Base-by-base conservation (phyloP, 192 early-diverging fungal genomes). In the Coemansia sp. region DNA sequence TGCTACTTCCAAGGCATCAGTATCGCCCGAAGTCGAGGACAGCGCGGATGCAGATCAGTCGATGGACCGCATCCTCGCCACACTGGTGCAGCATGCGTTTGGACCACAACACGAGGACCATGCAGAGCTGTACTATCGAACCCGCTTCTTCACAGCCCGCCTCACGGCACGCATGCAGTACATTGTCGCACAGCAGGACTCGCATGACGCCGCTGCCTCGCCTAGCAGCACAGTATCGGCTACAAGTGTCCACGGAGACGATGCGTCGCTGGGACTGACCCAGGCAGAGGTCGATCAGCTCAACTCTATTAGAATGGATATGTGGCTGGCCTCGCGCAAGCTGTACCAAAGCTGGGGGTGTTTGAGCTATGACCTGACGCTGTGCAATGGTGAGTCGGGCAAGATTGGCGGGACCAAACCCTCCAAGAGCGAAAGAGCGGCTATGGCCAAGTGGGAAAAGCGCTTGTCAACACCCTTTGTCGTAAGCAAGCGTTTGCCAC, bases 131-230 rank as follows among this genome's bases (percentile, higher is more conserved):
- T 82, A 82, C 61, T 82, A 82, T 62, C 55, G 71, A 22, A 74
- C 79, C 7, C 70, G 79, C 49, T 82, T 82, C 59, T 82, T 82
- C 47, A 69, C 79, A 13, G 71, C 79, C 12, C 79, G 70, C 38
- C 57, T 82, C 40, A 75, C 76, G 24, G 72, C 79, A 16, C 79
- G 75, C 44, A 74, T 82, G 79, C 74, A 66, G 55, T 72, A 67
- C 63, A 70, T 74, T 29, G 36, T 73, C 22, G 51, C 71, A 38
- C 73, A 73, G 40, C n/a, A 70, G 46, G 51, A 68, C 40, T 24
- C 57, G 0, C 57, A 60, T 13, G 42, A 70, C 7, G 40, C 18
- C 1, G 59, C 16, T 13, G 49, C 40, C 18, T 10, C 57, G 9
- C 49, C 49, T 22, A 54, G 47, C 33, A 41, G 38, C 29, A 15